Base-by-base conservation (phyloP, 768 basidiomycete species). In the Cubamyces sp. region DNA sequence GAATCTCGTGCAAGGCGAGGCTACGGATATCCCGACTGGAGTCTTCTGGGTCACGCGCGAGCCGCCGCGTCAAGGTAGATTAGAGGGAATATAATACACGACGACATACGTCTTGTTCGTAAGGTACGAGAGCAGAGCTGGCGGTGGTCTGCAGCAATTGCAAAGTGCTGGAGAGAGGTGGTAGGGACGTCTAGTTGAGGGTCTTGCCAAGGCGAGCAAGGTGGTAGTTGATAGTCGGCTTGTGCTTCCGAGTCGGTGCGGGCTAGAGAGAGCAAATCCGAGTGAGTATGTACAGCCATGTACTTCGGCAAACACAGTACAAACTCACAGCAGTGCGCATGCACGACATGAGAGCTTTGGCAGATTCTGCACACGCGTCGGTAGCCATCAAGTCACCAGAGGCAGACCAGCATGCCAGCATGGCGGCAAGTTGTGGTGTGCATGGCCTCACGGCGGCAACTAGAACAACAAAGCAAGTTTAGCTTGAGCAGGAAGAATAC, bases 371-470 rank as follows among this genome's bases (percentile, higher is more conserved):
- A 72, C 93, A 96, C 15, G 76, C 71, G 1, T 73, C 74, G 5
- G 77, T 75, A 14, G 85, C 84, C 54, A 79, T 78, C 39, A 87
- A 63, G 73, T 95, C 92, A 15, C 77, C 74, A 7, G 82, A 82
- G 16, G 89, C 88, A 26, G 93, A 90, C 92, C 91, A 94, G 74
- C 93, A 96, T 39, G 87, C 85, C 37, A 96, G 84, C 90, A 96
- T 90, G 47, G 83, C 76, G 18, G 87, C 81, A 58, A 95, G 81
- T 73, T 93, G 86, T 28, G 83, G 73, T 5, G 83, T 84, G 71
- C 90, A 91, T 71, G 88, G 79, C 60, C 82, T 82, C 23, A 76
- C 75, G 50, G 79, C 74, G 34, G 76, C 73, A 61, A 76, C 84
- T 86, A 68, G 28, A 3, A 16, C 5, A 16, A 23, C 16, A 18